Percentiles rank a stretch among this genome's conserved stretches.
phyloP scores from a whole-genome alignment of 768 basidiomycete genomes.

The Fistulinella prunicolor region DNA sequence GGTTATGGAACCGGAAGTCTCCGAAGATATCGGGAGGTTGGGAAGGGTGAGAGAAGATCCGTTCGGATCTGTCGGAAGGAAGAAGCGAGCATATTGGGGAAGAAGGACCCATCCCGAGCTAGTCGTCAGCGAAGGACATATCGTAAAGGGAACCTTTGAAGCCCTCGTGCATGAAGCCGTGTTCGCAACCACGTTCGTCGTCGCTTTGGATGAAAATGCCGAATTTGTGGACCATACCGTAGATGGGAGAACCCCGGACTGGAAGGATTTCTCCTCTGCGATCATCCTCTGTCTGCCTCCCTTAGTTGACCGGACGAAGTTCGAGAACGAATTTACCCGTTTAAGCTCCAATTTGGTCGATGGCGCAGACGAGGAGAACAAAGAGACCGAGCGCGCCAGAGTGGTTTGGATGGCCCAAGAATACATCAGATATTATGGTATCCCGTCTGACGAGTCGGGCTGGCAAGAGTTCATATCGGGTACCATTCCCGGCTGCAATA shows the following conservation, averaged over 20 bases:
- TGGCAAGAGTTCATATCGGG: slow-evolving; percentile 62
- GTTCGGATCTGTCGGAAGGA: slow-evolving; percentile 34
- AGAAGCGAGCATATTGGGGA: slow-evolving; percentile 77
- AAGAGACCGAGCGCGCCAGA: slow-evolving; percentile 39
- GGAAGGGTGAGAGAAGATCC: slow-evolving; percentile 37
- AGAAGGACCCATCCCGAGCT: slow-evolving; percentile 71
- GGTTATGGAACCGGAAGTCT: slow-evolving; percentile 22
- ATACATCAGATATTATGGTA: slow-evolving; percentile 59
- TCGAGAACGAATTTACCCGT: slow-evolving; percentile 69
- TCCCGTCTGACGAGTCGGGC: slow-evolving; percentile 45
- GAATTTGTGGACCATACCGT: slow-evolving; percentile 17
- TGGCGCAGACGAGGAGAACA: slow-evolving; percentile 45
- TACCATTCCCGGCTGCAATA: slow-evolving; percentile 42
- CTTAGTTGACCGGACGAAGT: slow-evolving; percentile 49
- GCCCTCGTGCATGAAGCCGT: slow-evolving; percentile 80
- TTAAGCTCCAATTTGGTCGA: slow-evolving; percentile 63
- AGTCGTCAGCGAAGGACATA: slow-evolving; percentile 36
- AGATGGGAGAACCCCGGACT: slow-evolving; percentile 34
- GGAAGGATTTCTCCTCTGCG: slow-evolving; percentile 64
- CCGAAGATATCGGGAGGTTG: slow-evolving; percentile 26
- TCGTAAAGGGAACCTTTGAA: slow-evolving; percentile 71
- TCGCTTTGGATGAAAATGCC: slow-evolving; percentile 14
- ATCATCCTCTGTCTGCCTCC: slow-evolving; percentile 60
- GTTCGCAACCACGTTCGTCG: slow-evolving; percentile 67
- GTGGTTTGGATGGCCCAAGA: slow-evolving; percentile 65